Base-by-base conservation (phyloP, 495 filamentous ascomycete genomes). In the Neurospora sp. region DNA sequence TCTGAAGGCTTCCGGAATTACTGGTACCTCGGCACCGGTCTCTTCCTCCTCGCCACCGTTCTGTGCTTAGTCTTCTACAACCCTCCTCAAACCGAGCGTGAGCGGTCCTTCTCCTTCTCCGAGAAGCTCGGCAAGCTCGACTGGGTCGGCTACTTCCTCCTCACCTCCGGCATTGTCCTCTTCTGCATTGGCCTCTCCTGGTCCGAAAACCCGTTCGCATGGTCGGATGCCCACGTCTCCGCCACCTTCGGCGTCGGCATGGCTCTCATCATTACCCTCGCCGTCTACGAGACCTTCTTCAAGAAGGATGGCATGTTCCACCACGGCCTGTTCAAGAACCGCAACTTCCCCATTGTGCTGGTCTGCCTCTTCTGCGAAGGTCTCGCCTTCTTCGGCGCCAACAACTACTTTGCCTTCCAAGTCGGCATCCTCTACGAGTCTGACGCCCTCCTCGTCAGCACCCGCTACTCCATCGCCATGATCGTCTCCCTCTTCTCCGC, bases 301-400 rank as follows among this genome's bases (percentile, higher is more conserved):
- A 81, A 79, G 72, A 80, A 75, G 68, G 80, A 81, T 70, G 81
- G 81, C 68, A 77, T 82, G 78, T 77, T 81, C 70, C 78, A 82
- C 72, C 80, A 82, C 59, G 76, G 73, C 20, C 73, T 82, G 20
- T 82, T 82, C 73, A 40, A 10, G 17, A 75, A 73, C 71, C 72
- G 78, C 40, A 82, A 82, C 74, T 82, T 82, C 61, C 20, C 77
- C 8, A 76, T 82, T 42, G 74, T 73, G 0, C 42, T 80, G 4
- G 31, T 75, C 35, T 77, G 75, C 59, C 70, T 81, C 3, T 82
- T 81, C 59, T 74, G 69, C 65, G 81, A 82, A 71, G 79, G 81
- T 37, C 20, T 81, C 14, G 78, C 76, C 39, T 82, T 82, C 45
- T 81, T 81, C 48, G 77, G 73, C 35, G 79, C 79, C 17, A 82